A percentile compares a stretch with the other conserved stretches of the same genome.
These are phyloP conservation scores for Fusarium sublunatum DNA, from an alignment of 2,329 filamentous ascomycete genomes.

Conservation along the genomic window DNA sequence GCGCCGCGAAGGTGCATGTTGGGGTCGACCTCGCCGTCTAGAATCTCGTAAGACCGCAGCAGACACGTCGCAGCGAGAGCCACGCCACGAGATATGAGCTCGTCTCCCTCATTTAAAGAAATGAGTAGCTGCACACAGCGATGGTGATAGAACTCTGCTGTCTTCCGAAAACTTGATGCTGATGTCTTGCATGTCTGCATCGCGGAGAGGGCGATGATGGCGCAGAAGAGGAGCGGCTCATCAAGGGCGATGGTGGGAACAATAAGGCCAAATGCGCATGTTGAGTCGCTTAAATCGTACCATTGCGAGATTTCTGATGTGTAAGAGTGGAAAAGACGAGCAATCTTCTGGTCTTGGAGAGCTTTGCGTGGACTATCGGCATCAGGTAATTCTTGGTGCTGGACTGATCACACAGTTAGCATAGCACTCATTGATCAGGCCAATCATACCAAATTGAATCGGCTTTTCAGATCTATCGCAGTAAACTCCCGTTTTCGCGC, in stretches of 20 bases:
- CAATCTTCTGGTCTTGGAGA: constrained; percentile 48
- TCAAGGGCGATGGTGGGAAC: constrained; percentile 54
- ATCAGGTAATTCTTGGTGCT: constrained; percentile 17
- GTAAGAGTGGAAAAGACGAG: constrained; percentile 55
- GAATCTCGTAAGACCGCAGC: constrained; percentile 61
- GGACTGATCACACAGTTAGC: constrained; percentile 2
- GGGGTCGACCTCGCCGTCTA: constrained; percentile 55
- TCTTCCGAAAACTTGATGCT: constrained; percentile 39
- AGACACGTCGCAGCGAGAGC: constrained; percentile 60
- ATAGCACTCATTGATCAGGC: neutral
- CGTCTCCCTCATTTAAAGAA: constrained; percentile 48
- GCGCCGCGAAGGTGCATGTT: constrained; percentile 60
- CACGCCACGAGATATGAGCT: constrained; percentile 51
- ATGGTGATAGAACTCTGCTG: constrained; percentile 55
- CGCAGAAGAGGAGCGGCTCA: constrained; percentile 56
- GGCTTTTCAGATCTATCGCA: constrained; percentile 49
- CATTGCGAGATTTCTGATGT: constrained; percentile 54
- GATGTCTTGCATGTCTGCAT: constrained; percentile 53
- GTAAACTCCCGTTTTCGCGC: constrained; percentile 48
- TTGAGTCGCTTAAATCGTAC: constrained; percentile 60
- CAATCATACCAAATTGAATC: constrained; percentile 18
- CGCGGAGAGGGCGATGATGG: constrained; percentile 58
- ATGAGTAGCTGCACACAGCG: constrained; percentile 55
- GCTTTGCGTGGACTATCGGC: constrained; percentile 44
- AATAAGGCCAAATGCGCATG: constrained; percentile 49